Percentiles rank a stretch among this genome's conserved stretches.
Conservation (phyloP, 805 yeast genomes). For the Lachancea cidri region DNA sequence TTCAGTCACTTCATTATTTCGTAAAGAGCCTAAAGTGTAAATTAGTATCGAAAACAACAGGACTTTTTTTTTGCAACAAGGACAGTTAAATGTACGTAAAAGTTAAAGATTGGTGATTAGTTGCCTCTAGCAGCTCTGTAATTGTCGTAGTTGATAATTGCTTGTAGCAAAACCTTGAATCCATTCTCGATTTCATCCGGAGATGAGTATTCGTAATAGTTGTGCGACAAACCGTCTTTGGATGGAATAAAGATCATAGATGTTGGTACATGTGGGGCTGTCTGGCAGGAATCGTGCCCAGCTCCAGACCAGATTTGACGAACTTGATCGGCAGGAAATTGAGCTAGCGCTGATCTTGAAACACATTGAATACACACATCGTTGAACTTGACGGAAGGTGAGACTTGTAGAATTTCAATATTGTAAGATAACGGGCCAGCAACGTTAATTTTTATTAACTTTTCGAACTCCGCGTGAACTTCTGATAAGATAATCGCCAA, state of each 20-base stretch:
- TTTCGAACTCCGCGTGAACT: constrained; percentile 34
- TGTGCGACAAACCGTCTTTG: constrained; percentile 61
- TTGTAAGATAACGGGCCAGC: constrained; percentile 35
- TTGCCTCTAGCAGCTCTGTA: constrained; percentile 19
- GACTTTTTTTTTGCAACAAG: no score
- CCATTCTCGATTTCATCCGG: constrained; percentile 65
- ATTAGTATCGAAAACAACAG: constrained; percentile 3
- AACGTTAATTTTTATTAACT: constrained; percentile 32
- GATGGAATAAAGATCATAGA: constrained; percentile 73
- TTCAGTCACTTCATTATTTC: constrained; percentile 8
- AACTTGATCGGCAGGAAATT: constrained; percentile 42
- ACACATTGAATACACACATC: constrained; percentile 48
- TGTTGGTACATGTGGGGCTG: constrained; percentile 54
- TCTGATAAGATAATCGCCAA: constrained; percentile 37
- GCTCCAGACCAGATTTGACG: constrained; percentile 60
- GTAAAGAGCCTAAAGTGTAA: constrained; percentile 6
- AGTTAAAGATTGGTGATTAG: no score
- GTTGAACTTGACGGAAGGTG: constrained; percentile 55
- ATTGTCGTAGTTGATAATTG: constrained; percentile 40
- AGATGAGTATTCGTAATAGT: constrained; percentile 58
- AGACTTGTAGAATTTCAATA: constrained; percentile 42
- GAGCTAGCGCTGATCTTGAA: constrained; percentile 44
- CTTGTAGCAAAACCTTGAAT: constrained; percentile 48
- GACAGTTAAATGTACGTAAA: no score
- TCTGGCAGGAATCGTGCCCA: constrained; percentile 67